These are phyloP conservation scores for Infundibulicybe gibba DNA, from an alignment of 768 basidiomycete species.

Conservation along the genomic window DNA sequence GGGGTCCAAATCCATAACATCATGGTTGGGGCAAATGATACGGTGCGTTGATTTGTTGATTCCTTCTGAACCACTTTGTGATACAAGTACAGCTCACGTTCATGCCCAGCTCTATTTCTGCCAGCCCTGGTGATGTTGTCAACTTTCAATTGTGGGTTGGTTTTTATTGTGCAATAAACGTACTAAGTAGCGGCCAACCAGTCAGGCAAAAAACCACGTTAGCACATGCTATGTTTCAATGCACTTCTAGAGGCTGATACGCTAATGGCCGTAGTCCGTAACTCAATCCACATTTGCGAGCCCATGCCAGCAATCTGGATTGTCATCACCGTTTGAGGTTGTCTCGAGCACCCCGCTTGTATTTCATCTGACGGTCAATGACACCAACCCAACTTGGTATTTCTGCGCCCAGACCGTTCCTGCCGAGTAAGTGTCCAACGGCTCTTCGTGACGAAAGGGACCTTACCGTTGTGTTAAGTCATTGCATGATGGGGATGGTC, in stretches of 20 bases:
- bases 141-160: too few relatives aligned
- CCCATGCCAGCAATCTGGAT: slow-evolving; percentile 43
- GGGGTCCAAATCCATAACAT: too few relatives aligned
- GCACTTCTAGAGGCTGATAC: neutral
- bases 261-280: slow-evolving; percentile 34
- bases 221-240: slow-evolving; percentile 6
- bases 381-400: slow-evolving; percentile 50
- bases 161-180: too few relatives aligned
- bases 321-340: slow-evolving; percentile 50
- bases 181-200: slow-evolving; percentile 12
- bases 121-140: too few relatives aligned
- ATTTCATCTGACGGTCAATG: slow-evolving; percentile 43
- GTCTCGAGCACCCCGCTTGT: slow-evolving; percentile 29
- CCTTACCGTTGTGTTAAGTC: slow-evolving; percentile 19
- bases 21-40: too few relatives aligned
- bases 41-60: too few relatives aligned
- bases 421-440: slow-evolving; percentile 12
- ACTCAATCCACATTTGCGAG: slow-evolving; percentile 57
- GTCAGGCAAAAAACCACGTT: slow-evolving; percentile 43
- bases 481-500: slow-evolving; percentile 57
- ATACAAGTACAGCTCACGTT: too few relatives aligned
- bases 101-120: too few relatives aligned
- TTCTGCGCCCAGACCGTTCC: slow-evolving; percentile 49
- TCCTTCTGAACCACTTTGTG: too few relatives aligned
- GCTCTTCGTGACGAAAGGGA: neutral